Evolutionary conservation across 176 grass and related monocot genomes (phyloP).

Genomic region (Neostapfia colusana): DNA sequence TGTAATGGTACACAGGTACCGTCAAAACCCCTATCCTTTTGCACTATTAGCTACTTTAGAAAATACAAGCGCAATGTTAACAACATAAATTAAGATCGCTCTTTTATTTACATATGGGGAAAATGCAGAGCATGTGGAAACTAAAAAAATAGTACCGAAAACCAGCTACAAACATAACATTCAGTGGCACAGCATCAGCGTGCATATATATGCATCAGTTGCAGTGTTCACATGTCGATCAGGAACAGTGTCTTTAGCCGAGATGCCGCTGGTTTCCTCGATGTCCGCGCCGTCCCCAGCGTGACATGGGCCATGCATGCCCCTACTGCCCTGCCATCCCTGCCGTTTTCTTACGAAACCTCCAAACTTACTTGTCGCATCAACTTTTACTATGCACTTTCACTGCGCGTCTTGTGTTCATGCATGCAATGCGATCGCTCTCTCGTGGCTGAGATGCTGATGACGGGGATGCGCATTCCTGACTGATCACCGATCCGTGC

Average conservation of each 20-base stretch:
- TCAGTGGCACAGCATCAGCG: slow-evolving; percentile 39
- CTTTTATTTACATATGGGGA: not conserved
- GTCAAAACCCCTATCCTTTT: not conserved
- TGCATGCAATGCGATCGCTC: slow-evolving; percentile 14
- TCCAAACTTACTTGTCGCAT: slow-evolving; percentile 39
- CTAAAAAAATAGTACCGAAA: slow-evolving; percentile 16
- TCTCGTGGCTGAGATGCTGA: not conserved
- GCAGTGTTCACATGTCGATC: slow-evolving; percentile 47
- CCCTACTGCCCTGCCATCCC: not conserved
- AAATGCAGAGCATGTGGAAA: not conserved
- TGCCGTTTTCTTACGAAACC: slow-evolving; percentile 29
- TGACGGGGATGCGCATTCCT: not conserved
- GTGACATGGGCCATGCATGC: slow-evolving; percentile 37
- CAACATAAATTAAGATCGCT: not conserved
- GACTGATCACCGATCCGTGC: slow-evolving; percentile 5
- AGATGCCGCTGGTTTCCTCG: slow-evolving; percentile 50
- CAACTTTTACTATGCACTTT: slow-evolving; percentile 44
- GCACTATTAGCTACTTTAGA: no score
- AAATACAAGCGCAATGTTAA: slow-evolving; percentile 3
- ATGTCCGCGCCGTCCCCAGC: slow-evolving; percentile 15
- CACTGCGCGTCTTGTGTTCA: slow-evolving; percentile 17
- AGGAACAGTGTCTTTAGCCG: slow-evolving; percentile 48
- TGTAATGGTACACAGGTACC: not conserved
- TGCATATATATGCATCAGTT: slow-evolving; percentile 27
- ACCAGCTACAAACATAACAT: slow-evolving; percentile 36